Conservation (phyloP, 2,329 filamentous ascomycete genomes). For the Byssothecium circinans region DNA sequence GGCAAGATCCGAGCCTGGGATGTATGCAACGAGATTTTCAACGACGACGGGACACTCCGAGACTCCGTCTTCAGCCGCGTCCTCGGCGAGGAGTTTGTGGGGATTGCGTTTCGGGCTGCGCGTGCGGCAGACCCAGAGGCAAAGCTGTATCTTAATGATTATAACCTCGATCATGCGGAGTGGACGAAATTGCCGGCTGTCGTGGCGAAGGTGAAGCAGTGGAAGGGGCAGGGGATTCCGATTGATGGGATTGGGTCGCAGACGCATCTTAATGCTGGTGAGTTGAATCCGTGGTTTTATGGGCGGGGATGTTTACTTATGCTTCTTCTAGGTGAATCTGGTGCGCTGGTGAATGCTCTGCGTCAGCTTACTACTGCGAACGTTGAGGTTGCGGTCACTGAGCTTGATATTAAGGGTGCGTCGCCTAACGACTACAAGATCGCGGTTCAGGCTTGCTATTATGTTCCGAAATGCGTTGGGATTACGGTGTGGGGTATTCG, state of each 20-base stretch:
- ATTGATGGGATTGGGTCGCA: constrained; percentile 66
- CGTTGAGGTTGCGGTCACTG: constrained; percentile 62
- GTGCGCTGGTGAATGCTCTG: neutral
- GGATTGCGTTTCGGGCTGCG: constrained; percentile 60
- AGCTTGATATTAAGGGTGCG: constrained; percentile 55
- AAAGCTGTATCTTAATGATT: constrained; percentile 66
- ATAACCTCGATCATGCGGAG: constrained; percentile 62
- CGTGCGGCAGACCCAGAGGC: constrained; percentile 58
- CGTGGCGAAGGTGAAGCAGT: constrained; percentile 37
- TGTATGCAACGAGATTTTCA: constrained; percentile 51
- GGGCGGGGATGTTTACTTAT: neutral
- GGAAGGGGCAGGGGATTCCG: constrained; percentile 45
- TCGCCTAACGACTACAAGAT: constrained; percentile 48
- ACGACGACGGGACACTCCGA: constrained; percentile 60
- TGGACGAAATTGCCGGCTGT: constrained; percentile 41
- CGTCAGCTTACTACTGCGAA: constrained; percentile 39
- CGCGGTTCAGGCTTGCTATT: constrained; percentile 39
- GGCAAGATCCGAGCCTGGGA: constrained; percentile 44
- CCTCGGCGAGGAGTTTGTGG: constrained; percentile 60
- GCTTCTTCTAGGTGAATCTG: neutral
- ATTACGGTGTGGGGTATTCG: constrained; percentile 50
- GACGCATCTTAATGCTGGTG: constrained; percentile 49
- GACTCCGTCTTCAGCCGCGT: constrained; percentile 58
- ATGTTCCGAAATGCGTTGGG: constrained; percentile 39
- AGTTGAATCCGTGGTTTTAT: neutral